Base-by-base conservation (phyloP, 2,329 filamentous ascomycete species). In the Phialophora expanda region DNA sequence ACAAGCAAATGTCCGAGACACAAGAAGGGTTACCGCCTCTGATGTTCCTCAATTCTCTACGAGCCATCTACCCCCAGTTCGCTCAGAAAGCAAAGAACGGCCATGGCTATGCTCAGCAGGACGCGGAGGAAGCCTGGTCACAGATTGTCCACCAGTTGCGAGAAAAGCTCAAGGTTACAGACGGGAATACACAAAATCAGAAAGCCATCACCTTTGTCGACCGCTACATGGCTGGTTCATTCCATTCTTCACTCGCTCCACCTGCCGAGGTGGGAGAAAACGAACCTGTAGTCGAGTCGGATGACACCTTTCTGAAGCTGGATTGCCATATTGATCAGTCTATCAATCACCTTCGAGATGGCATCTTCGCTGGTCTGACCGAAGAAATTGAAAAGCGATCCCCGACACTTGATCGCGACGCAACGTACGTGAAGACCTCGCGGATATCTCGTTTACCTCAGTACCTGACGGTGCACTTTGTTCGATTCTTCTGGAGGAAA, bases 81-180 rank as follows among this genome's bases (percentile, higher is more conserved):
- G 93, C 92, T 11, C 93, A 99, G 80, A 90, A 87, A 74, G 87
- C 92, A 62, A 93, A 91, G 76, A 89, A 89, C 34, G 91, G 92
- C 24, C 84, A 89, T 65, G 93, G 91, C 6, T 98, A 90, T 75
- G 93, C 95, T n/a, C 95, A 99, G 79, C 95, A 99, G 79, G 95
- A 99, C 81, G 95, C 95, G 0, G 95, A 99, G 78, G 95, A 99
- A 78, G 95, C 94, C 55, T 99, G 94, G 93, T 95, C 94, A 22
- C 94, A 98, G 76, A 96, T 99, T 68, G 81, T 99, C 5, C 88
- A 90, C 53, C 91, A 94, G 74, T 81, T 99, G 44, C 88, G 90
- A 68, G 86, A 90, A 74, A 94, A 91, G 75, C 81, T 98, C 58
- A 89, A 87, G 75, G 79, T 90, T 69, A 84, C 76, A 0, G 78